Percentiles rank a stretch among this genome's conserved stretches.
These are phyloP conservation scores for Capniomyces stellatus DNA, from an alignment of 371 early-diverging fungal genomes.

Conservation along the genomic window DNA sequence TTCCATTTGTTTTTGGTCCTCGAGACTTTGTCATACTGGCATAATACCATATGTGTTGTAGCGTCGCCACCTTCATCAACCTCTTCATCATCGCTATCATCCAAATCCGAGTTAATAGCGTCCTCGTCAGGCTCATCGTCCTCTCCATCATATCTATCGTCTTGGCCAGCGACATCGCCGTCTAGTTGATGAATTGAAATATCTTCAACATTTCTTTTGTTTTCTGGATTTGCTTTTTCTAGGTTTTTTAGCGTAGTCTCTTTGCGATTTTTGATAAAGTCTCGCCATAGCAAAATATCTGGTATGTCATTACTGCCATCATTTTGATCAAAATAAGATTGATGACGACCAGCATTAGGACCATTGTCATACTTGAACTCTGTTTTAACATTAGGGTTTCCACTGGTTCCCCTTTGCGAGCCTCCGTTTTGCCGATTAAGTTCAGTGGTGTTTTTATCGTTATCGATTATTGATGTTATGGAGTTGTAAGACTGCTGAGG, in stretches of 20 bases:
- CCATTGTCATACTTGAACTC: background rate
- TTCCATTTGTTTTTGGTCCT: conserved; percentile 96
- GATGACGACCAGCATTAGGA: background rate
- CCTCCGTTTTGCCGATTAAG: background rate
- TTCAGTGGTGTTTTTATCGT: background rate
- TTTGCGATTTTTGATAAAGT: background rate
- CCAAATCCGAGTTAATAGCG: conserved; percentile 69
- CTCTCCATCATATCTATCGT: too few species aligned
- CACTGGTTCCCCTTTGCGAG: background rate
- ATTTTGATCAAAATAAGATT: background rate
- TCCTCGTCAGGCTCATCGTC: conserved; percentile 33
- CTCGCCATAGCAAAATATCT: background rate
- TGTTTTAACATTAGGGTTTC: background rate
- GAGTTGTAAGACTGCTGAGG: background rate
- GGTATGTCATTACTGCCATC: background rate
- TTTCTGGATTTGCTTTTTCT: background rate
- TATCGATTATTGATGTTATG: background rate
- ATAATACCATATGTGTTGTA: conserved; percentile 69
- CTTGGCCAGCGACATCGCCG: too few species aligned
- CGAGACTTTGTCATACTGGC: conserved; percentile 88
- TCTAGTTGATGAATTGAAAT: conserved; percentile 6
- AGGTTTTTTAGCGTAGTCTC: background rate
- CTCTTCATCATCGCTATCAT: conserved; percentile 55
- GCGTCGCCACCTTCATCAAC: conserved; percentile 65
- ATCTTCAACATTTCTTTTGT: background rate